phyloP scores from a whole-genome alignment of 2,329 filamentous ascomycete species.

The Nannizzia gypsea region DNA sequence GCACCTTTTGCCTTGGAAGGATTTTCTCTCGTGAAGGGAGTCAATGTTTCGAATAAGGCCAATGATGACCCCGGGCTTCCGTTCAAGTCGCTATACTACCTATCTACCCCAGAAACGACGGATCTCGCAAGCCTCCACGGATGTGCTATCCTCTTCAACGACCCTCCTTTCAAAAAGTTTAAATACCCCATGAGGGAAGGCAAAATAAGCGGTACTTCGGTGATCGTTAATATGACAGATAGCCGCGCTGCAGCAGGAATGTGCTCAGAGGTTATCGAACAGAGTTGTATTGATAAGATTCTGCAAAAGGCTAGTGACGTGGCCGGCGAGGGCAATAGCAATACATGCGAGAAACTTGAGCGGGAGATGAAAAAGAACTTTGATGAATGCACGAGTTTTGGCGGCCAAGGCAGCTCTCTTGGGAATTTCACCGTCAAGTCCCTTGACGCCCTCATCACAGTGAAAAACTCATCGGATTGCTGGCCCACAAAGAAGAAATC shows the following conservation, averaged over 20 bases:
- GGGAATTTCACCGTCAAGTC: background rate
- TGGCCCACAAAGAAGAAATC: background rate
- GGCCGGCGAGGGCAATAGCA: background rate
- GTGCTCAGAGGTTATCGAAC: conserved; percentile 12
- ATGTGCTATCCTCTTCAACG: conserved; percentile 15
- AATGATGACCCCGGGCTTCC: background rate
- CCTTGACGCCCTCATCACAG: background rate
- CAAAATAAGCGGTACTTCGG: background rate
- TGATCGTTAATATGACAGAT: background rate
- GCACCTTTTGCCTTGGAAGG: conserved; percentile 9
- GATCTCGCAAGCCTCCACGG: conserved; percentile 7
- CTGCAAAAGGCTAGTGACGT: conserved; percentile 7
- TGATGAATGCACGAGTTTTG: background rate
- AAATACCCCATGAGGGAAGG: conserved; percentile 3
- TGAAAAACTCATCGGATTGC: background rate
- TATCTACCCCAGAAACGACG: conserved; percentile 9
- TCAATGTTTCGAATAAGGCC: background rate
- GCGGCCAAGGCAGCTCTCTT: background rate
- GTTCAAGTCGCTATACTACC: conserved; percentile 14
- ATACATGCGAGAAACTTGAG: background rate
- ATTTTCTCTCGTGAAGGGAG: conserved; percentile 14
- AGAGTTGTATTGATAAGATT: conserved; percentile 13
- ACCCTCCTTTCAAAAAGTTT: conserved; percentile 10
- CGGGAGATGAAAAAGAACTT: background rate
- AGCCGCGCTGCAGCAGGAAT: conserved; percentile 7